These are phyloP conservation scores for Dichomitus squalens DNA, from an alignment of 1,284 basidiomycete genomes.

Conservation along the genomic window DNA sequence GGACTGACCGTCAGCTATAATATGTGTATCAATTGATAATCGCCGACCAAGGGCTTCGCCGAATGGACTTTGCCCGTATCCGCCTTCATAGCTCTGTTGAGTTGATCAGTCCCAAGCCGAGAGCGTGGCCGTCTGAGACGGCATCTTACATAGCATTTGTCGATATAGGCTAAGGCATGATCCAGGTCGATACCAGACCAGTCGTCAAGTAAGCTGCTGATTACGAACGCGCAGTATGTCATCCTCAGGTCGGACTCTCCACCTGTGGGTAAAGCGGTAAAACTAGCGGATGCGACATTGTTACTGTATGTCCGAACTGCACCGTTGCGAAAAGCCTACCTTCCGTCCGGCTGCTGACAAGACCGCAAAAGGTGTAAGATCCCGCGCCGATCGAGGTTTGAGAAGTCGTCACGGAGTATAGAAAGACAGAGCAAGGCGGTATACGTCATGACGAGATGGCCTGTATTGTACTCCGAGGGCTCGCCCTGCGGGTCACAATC, in stretches of 20 bases:
- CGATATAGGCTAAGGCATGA: slow-evolving; percentile 64
- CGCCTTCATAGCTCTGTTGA: slow-evolving; percentile 87
- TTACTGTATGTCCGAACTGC: background rate
- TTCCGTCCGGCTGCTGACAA: slow-evolving; percentile 82
- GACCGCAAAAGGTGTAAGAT: slow-evolving; percentile 63
- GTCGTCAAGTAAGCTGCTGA: slow-evolving; percentile 77
- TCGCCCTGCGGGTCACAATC: slow-evolving; percentile 1
- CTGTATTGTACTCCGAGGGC: slow-evolving; percentile 58
- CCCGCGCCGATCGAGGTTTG: slow-evolving; percentile 63
- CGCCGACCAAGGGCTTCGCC: slow-evolving; percentile 81
- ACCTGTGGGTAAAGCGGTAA: slow-evolving; percentile 69
- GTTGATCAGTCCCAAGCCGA: background rate
- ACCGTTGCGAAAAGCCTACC: slow-evolving; percentile 46
- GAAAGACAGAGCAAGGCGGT: slow-evolving; percentile 81
- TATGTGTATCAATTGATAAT: no score
- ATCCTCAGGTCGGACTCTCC: slow-evolving; percentile 81
- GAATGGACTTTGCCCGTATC: slow-evolving; percentile 81
- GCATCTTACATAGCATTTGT: slow-evolving; percentile 64
- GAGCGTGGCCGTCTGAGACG: slow-evolving; percentile 11
- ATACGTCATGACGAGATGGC: slow-evolving; percentile 93
- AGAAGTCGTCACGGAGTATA: slow-evolving; percentile 82
- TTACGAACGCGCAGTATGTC: slow-evolving; percentile 86
- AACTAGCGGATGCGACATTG: slow-evolving; percentile 47
- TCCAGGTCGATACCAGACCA: slow-evolving; percentile 74
- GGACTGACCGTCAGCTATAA: background rate